phyloP scores from a whole-genome alignment of 352 stramenopile genomes.

The Nannochloropsis limnetica region DNA sequence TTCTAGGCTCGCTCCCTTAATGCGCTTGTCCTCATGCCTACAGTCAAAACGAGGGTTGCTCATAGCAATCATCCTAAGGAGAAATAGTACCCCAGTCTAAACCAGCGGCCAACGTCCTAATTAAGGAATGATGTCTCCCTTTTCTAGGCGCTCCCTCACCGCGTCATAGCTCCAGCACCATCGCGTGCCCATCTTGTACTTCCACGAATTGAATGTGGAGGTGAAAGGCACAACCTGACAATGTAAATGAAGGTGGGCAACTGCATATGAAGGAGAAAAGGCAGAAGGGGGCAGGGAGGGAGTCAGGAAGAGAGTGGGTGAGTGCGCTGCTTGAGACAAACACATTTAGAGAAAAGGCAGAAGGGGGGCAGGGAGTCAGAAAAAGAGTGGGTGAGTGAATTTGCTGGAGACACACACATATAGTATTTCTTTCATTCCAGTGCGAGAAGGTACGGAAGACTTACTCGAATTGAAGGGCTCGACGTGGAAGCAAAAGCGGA shows the following conservation, averaged over 20 bases:
- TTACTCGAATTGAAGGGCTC: constrained; percentile 24
- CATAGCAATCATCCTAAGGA: not conserved
- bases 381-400: too few species aligned
- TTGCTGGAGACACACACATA: too few species aligned
- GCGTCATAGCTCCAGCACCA: constrained; percentile 4
- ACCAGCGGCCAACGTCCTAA: not conserved
- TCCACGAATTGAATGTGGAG: not conserved
- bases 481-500: constrained; percentile 3
- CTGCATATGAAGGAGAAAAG: not conserved
- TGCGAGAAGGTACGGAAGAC: too few species aligned
- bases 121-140: not conserved
- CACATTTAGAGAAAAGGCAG: too few species aligned
- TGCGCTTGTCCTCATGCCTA: not conserved
- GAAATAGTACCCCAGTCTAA: not conserved
- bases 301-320: too few species aligned
- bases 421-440: too few species aligned
- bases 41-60: not conserved
- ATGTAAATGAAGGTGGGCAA: constrained; percentile 18
- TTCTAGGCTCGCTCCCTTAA: not conserved
- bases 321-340: not conserved
- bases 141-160: not conserved
- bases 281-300: too few species aligned
- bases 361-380: too few species aligned
- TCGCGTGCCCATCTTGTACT: not conserved
- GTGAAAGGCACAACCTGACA: not conserved